Percentiles rank a stretch among this genome's conserved stretches.
phyloP scores from a whole-genome alignment of 768 basidiomycete genomes.

The Pleurotus salmoneostramineus region DNA sequence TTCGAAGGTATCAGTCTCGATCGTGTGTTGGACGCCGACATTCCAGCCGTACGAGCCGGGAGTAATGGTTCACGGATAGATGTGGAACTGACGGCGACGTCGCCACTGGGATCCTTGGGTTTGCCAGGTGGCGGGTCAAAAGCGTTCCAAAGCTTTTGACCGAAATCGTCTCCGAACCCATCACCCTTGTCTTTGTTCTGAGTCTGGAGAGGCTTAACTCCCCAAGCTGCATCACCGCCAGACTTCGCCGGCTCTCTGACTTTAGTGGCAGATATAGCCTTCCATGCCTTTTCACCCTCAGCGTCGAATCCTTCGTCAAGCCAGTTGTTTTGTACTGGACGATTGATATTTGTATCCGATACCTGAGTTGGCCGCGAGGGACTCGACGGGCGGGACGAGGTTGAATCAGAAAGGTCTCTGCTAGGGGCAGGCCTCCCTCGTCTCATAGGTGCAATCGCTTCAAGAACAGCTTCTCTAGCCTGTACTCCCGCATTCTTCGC shows the following conservation, averaged over 20 bases:
- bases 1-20: constrained; percentile 3
- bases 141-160: constrained; percentile 50
- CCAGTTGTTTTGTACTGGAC: constrained; percentile 23
- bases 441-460: constrained; percentile 78
- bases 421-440: constrained; percentile 53
- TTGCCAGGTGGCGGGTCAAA: constrained; percentile 31
- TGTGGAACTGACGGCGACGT: constrained; percentile 12
- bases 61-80: constrained; percentile 18
- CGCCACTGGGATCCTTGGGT: constrained; percentile 14
- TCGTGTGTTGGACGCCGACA: constrained; percentile 5
- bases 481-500: constrained; percentile 52
- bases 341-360: constrained; percentile 9
- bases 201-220: constrained; percentile 19
- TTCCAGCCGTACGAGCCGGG: constrained; percentile 21
- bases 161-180: constrained; percentile 67
- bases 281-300: constrained; percentile 50
- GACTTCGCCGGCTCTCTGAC: constrained; percentile 15
- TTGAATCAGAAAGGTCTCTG: constrained; percentile 16
- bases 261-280: constrained; percentile 25
- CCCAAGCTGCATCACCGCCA: constrained; percentile 35
- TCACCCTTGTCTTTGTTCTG: constrained; percentile 14
- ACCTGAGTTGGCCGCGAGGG: constrained; percentile 25
- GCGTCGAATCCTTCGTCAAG: constrained; percentile 29
- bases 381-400: constrained; percentile 28
- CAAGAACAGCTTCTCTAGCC: constrained; percentile 73